Percentiles rank a stretch among this genome's conserved stretches.
phyloP scores from a whole-genome alignment of 148 eudicot genomes.

The Vaccinium vitisidaea region DNA sequence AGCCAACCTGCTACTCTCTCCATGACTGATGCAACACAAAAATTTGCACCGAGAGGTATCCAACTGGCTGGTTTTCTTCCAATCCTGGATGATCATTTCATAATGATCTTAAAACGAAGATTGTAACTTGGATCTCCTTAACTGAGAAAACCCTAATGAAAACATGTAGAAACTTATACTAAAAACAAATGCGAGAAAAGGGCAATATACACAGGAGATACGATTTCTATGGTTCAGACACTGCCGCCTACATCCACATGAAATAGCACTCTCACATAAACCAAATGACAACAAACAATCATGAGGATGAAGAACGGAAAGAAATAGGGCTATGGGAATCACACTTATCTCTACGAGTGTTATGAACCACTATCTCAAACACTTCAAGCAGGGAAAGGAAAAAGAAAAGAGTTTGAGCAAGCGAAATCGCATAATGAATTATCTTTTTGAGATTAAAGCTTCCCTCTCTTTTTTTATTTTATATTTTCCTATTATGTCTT shows the following conservation, averaged over 20 bases:
- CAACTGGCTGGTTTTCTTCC: constrained; percentile 1
- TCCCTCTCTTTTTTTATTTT: neutral
- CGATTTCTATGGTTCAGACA: no score
- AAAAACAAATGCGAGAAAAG: neutral
- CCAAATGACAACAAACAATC: neutral
- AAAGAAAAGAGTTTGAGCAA: neutral
- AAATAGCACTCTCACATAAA: neutral
- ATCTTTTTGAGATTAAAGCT: neutral
- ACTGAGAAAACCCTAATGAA: neutral
- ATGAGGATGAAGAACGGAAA: neutral
- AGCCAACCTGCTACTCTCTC: neutral
- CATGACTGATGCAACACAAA: neutral
- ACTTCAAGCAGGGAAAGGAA: neutral
- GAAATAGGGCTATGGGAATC: neutral
- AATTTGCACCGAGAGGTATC: neutral
- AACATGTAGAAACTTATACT: neutral
- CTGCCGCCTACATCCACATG: neutral
- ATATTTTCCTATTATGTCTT: neutral
- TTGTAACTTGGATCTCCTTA: neutral
- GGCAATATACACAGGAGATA: neutral
- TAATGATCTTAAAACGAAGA: neutral
- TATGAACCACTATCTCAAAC: neutral
- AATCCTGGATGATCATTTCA: neutral
- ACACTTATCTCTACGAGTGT: neutral
- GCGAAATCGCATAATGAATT: neutral